Conservation (phyloP, 2,329 filamentous ascomycete genomes). For the Calonectria pseudoreteaudii region DNA sequence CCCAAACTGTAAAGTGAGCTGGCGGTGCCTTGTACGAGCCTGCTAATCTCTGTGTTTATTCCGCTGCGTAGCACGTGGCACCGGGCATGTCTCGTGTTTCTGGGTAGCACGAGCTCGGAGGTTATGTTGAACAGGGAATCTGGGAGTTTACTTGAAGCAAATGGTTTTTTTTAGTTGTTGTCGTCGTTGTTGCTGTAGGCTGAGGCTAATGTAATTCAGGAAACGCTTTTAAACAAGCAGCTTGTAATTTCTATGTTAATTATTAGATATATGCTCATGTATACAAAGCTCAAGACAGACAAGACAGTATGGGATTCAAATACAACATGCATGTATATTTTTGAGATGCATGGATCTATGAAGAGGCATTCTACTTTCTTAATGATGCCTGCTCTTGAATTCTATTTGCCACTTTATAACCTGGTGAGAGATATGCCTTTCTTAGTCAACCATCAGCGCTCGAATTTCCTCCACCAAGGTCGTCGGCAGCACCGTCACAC, state of each 20-base stretch:
- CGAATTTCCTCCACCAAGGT: conserved; percentile 43
- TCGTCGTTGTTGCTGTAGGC: background rate
- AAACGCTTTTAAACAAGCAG: too few species aligned
- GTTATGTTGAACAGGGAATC: background rate
- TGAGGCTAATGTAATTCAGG: background rate
- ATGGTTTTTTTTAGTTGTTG: background rate
- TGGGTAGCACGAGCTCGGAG: conserved; percentile 11
- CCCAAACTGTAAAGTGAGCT: conserved; percentile 43
- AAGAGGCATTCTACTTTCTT: background rate
- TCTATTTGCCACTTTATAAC: background rate
- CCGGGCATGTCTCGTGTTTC: conserved; percentile 19
- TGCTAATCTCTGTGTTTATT: conserved; percentile 36
- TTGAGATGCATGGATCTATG: background rate
- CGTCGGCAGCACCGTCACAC: conserved; percentile 34
- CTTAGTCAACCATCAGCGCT: conserved; percentile 34
- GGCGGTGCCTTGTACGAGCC: conserved; percentile 37
- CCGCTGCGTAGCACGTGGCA: conserved; percentile 28
- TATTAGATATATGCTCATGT: background rate
- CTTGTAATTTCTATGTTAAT: background rate
- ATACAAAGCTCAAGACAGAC: background rate
- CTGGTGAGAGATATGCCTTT: too few species aligned
- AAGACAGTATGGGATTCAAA: background rate
- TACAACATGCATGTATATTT: background rate
- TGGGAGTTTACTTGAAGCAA: background rate
- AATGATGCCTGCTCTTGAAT: background rate